Evolutionary conservation across 306 rosid genomes (phyloP).

Genomic region (Pyrus betulifolia): DNA sequence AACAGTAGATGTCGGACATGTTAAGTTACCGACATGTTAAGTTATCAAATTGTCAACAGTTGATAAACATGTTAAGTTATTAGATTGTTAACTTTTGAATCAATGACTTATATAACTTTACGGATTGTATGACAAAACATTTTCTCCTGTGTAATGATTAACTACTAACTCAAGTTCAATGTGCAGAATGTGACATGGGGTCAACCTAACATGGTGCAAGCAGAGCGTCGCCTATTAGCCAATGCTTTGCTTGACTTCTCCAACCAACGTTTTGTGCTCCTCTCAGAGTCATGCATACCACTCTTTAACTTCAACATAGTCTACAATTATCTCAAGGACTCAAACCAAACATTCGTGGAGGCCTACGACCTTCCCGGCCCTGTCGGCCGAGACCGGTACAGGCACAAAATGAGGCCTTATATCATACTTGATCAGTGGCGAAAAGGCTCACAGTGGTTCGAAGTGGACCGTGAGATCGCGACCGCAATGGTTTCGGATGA

Average conservation of each 20-base stretch:
- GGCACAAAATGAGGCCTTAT: conserved; percentile 36
- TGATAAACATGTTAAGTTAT: no score
- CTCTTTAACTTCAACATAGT: conserved; percentile 60
- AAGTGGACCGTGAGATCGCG: conserved; percentile 53
- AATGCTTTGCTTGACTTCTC: conserved; percentile 62
- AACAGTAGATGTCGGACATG: not conserved
- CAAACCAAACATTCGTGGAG: conserved; percentile 47
- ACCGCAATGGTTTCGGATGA: conserved; percentile 41
- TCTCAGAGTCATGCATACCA: conserved; percentile 93
- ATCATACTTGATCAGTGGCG: conserved; percentile 57
- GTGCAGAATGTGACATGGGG: conserved; percentile 79
- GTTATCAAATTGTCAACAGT: no score
- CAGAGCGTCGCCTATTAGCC: conserved; percentile 60
- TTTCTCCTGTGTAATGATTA: not conserved
- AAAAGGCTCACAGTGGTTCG: conserved; percentile 96
- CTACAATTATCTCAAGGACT: conserved; percentile 47
- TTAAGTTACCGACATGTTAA: no score
- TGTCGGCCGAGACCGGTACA: conserved; percentile 70
- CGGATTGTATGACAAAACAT: not conserved
- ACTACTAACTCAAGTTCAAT: not conserved
- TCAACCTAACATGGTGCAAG: conserved; percentile 64
- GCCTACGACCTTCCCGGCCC: conserved; percentile 35
- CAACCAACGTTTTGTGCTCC: conserved; percentile 64
- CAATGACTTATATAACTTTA: no score
- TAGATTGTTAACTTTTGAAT: no score